Percentiles rank a stretch among this genome's conserved stretches.
Evolutionary conservation across 2,329 filamentous ascomycete genomes (phyloP).

Genomic region (Penicillium sp.): DNA sequence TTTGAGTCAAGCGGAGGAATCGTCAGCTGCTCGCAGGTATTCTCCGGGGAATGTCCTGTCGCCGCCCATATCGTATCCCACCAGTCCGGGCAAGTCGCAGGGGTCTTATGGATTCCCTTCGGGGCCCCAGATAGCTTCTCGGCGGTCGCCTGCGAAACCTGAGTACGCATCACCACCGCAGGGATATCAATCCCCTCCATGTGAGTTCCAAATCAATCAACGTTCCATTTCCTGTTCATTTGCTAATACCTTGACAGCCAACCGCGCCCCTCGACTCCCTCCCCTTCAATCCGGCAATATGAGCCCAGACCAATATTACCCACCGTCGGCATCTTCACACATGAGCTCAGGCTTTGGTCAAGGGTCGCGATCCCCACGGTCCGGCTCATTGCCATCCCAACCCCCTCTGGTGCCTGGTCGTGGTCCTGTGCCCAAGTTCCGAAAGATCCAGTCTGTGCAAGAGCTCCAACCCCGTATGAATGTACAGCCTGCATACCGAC

Average conservation of each 20-base stretch:
- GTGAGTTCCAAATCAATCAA: slow-evolving; percentile 38
- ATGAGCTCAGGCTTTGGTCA: slow-evolving; percentile 63
- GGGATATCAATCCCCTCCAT: slow-evolving; percentile 57
- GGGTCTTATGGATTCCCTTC: slow-evolving; percentile 54
- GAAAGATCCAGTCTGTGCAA: slow-evolving; percentile 65
- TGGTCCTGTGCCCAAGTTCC: slow-evolving; percentile 81
- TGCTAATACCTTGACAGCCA: slow-evolving; percentile 39
- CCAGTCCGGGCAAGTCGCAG: slow-evolving; percentile 56
- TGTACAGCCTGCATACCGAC: slow-evolving; percentile 79
- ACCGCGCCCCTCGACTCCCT: slow-evolving; percentile 63
- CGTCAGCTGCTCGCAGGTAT: slow-evolving; percentile 82
- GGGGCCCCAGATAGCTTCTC: slow-evolving; percentile 47
- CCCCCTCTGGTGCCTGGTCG: slow-evolving; percentile 44
- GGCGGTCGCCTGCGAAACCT: slow-evolving; percentile 73
- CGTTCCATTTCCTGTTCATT: not conserved
- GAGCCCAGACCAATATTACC: slow-evolving; percentile 66
- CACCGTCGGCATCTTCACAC: slow-evolving; percentile 64
- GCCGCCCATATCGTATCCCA: slow-evolving; percentile 72
- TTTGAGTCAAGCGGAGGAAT: slow-evolving; percentile 64
- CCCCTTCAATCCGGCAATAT: slow-evolving; percentile 68
- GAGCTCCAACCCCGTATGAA: slow-evolving; percentile 83
- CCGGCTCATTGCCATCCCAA: slow-evolving; percentile 43
- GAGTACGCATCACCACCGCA: slow-evolving; percentile 57
- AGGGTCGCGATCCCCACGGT: slow-evolving; percentile 50
- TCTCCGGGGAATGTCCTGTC: slow-evolving; percentile 92